A percentile compares a stretch with the other conserved stretches of the same genome.
These are phyloP conservation scores for Penicillium brasilianum DNA, from an alignment of 2,329 filamentous ascomycete species.

Conservation along the genomic window DNA sequence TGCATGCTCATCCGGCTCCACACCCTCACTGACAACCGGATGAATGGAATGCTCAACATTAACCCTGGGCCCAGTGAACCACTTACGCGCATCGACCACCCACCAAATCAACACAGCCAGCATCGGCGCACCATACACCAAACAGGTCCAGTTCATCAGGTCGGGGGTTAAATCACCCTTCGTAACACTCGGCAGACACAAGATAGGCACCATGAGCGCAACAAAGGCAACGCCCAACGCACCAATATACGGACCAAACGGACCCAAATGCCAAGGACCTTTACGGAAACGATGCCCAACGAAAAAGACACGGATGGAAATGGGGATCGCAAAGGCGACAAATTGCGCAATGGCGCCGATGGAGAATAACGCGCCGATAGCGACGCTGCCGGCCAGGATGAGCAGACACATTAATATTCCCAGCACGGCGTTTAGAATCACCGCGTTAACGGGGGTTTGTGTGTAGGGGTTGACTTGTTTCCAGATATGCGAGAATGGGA, in stretches of 20 bases:
- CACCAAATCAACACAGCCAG: constrained; percentile 65
- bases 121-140: constrained; percentile 71
- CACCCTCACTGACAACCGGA: constrained; percentile 32
- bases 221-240: constrained; percentile 64
- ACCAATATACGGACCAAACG: constrained; percentile 63
- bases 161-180: constrained; percentile 58
- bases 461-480: constrained; percentile 65
- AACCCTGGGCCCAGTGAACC: constrained; percentile 74
- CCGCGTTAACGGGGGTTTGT: constrained; percentile 71
- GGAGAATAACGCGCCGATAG: constrained; percentile 71
- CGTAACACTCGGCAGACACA: constrained; percentile 66
- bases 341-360: constrained; percentile 73
- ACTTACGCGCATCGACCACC: constrained; percentile 65
- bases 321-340: constrained; percentile 55
- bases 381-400: constrained; percentile 66
- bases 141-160: constrained; percentile 71
- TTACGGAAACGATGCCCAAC: constrained; percentile 68
- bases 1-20: constrained; percentile 20
- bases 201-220: constrained; percentile 68
- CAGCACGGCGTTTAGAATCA: constrained; percentile 67
- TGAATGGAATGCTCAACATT: constrained; percentile 62
- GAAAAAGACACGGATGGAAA: constrained; percentile 51
- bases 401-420: constrained; percentile 66
- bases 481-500: constrained; percentile 65
- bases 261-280: constrained; percentile 72